Evolutionary conservation across 1,284 basidiomycete genomes (phyloP), one percentile per base, ranked within the genome.

Genomic region (Trametes pubescens): DNA sequence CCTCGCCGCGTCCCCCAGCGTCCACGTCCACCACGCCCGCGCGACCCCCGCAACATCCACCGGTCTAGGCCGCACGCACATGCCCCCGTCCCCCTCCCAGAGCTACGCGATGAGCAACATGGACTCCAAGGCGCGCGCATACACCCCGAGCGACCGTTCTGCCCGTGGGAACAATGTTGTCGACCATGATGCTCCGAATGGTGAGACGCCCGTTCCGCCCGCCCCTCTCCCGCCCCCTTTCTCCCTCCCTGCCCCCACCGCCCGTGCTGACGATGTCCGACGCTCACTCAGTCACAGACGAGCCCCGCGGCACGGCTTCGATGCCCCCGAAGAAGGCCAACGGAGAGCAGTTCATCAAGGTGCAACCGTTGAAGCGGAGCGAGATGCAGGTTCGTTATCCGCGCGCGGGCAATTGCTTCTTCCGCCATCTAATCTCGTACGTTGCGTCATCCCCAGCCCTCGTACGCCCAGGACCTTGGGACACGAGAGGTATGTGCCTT

Each of bases 391-490:
- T 89, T 65, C 59, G 80, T 55, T 32, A 49, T 56, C 54, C 62
- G 29, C 51, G 46, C 32, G 11, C 49, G 29, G 49, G 18, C 43
- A 73, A 37, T 40, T 24, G 53, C 13, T 24, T 60, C 51, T 75
- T 48, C 76, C 77, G 72, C 29, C 34, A 32, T 56, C 52, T 67
- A 22, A 64, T 58, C 57, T 65, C 58, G n/a, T n/a, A n/a, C n/a
- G 46, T 62, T 57, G 48, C 26, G 54, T 43, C 48, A 52, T 40
- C 49, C 29, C 32, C 68, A 92, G 90, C 93, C 91, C 6, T 94
- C 92, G 0, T 96, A 97, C 75, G 89, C 95, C 2, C 94, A 97
- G 77, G 93, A 96, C 76, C 78, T 96, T 59, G 94, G 94, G 53
- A 83, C 87, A 18, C 80, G 80, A 24, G 87, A 90, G 74, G 83